Percentiles rank a stretch among this genome's conserved stretches.
phyloP scores from a whole-genome alignment of 2,329 filamentous ascomycete species.

The Pseudophaeomoniella oleicola region DNA sequence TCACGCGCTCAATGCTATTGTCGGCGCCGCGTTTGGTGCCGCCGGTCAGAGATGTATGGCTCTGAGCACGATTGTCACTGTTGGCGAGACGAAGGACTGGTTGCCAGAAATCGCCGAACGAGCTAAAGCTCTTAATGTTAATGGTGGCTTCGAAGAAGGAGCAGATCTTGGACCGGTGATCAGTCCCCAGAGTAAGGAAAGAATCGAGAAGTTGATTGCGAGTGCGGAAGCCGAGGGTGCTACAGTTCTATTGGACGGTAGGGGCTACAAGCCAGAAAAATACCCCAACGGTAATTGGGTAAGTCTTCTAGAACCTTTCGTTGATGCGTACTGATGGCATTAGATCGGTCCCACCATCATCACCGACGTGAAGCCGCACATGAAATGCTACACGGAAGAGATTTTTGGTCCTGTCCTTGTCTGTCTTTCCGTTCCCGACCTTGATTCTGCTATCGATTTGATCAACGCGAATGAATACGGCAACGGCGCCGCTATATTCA shows the following conservation, averaged over 20 bases:
- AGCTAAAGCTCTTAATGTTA: conserved; percentile 44
- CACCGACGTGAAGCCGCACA: conserved; percentile 48
- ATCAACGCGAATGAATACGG: conserved; percentile 55
- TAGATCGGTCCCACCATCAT: conserved; percentile 51
- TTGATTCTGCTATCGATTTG: conserved; percentile 47
- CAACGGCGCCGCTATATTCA: conserved; percentile 54
- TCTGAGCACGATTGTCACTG: conserved; percentile 48
- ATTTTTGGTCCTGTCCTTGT: conserved; percentile 55
- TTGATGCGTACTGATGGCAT: neutral
- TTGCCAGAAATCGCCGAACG: conserved; percentile 47
- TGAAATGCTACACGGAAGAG: conserved; percentile 53
- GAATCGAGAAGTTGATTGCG: conserved; percentile 46
- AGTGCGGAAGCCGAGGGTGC: conserved; percentile 50
- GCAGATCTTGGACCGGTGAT: conserved; percentile 52
- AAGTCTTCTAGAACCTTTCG: too few species aligned
- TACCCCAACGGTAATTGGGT: conserved; percentile 55
- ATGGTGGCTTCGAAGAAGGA: conserved; percentile 48
- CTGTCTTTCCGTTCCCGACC: conserved; percentile 43
- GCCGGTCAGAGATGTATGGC: conserved; percentile 59
- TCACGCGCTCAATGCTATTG: conserved; percentile 50
- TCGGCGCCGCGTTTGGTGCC: conserved; percentile 53
- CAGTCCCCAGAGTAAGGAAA: conserved; percentile 46
- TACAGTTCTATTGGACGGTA: conserved; percentile 47
- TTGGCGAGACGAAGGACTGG: conserved; percentile 53
- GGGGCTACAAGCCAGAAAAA: conserved; percentile 45